Evolutionary conservation across 2,329 filamentous ascomycete genomes (phyloP).

Genomic region (Fusarium falciforme): DNA sequence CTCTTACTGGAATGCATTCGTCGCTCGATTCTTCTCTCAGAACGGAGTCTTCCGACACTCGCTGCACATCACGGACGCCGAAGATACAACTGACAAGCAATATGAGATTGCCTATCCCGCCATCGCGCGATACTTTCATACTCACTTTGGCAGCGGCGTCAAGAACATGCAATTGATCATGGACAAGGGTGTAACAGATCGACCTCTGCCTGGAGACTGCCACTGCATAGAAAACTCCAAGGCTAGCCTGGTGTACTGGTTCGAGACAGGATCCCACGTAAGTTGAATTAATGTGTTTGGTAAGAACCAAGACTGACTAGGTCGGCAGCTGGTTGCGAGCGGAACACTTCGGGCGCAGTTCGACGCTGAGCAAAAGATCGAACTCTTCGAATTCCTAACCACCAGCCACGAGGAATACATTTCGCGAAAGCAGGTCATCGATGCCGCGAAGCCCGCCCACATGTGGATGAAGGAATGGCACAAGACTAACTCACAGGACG

Average conservation of each 20-base stretch:
- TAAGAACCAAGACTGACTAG: slow-evolving; percentile 40
- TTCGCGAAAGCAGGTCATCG: slow-evolving; percentile 73
- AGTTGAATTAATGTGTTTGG: slow-evolving; percentile 41
- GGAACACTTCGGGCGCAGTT: slow-evolving; percentile 84
- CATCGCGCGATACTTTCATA: slow-evolving; percentile 88
- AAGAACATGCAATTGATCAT: slow-evolving; percentile 87
- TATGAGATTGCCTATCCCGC: slow-evolving; percentile 88
- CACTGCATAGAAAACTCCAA: slow-evolving; percentile 81
- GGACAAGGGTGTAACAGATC: slow-evolving; percentile 72
- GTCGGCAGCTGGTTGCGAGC: slow-evolving; percentile 76
- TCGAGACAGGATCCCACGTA: slow-evolving; percentile 84
- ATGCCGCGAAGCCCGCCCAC: slow-evolving; percentile 71
- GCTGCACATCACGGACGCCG: slow-evolving; percentile 67
- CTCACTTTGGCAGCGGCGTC: slow-evolving; percentile 88
- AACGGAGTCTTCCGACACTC: slow-evolving; percentile 82
- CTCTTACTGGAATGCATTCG: slow-evolving; percentile 82
- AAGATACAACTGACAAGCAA: slow-evolving; percentile 75
- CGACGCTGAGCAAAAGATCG: slow-evolving; percentile 81
- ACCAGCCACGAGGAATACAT: slow-evolving; percentile 85
- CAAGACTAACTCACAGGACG: slow-evolving; percentile 66
- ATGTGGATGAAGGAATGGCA: slow-evolving; percentile 75
- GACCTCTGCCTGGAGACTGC: slow-evolving; percentile 69
- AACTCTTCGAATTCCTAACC: slow-evolving; percentile 85
- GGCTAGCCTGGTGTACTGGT: slow-evolving; percentile 90
- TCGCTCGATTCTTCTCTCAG: slow-evolving; percentile 82